A percentile compares a stretch with the other conserved stretches of the same genome.
phyloP scores from a whole-genome alignment of 192 early-diverging fungal species.

The Gonapodya prolifera region DNA sequence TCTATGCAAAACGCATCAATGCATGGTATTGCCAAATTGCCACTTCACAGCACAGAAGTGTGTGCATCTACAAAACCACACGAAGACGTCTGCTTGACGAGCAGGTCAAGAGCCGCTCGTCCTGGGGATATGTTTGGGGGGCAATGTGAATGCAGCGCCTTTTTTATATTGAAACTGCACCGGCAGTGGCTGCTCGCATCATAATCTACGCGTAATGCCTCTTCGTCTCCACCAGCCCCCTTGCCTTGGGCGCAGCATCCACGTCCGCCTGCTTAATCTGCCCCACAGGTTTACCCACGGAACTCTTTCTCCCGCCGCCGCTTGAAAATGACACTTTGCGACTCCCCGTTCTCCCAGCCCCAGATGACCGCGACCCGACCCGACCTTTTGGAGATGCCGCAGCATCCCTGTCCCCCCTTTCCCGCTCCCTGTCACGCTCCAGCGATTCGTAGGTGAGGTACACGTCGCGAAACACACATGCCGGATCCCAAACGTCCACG shows the following conservation, averaged over 20 bases:
- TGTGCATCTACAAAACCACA: too few species aligned
- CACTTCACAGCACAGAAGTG: too few species aligned
- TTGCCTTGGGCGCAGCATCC: slow-evolving; percentile 14
- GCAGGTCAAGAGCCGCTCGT: too few species aligned
- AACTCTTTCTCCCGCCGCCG: slow-evolving; percentile 3
- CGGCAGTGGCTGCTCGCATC: too few species aligned
- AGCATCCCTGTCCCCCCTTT: slow-evolving; percentile 7
- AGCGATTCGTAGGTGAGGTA: slow-evolving; percentile 33
- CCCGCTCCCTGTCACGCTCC: slow-evolving; percentile 8
- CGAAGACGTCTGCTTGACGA: too few species aligned
- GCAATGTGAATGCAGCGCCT: too few species aligned
- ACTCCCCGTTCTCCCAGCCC: slow-evolving; percentile 1
- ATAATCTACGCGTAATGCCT: slow-evolving; percentile 21
- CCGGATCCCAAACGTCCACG: slow-evolving; percentile 32
- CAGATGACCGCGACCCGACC: neutral
- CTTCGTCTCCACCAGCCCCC: slow-evolving; percentile 17
- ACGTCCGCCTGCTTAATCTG: slow-evolving; percentile 7
- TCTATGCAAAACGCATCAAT: too few species aligned
- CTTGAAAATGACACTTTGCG: slow-evolving; percentile 5
- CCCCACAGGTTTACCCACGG: neutral
- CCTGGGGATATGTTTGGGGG: too few species aligned
- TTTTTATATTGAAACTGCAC: too few species aligned
- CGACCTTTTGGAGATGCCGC: neutral
- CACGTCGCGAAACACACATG: slow-evolving; percentile 40
- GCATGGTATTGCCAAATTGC: too few species aligned